Conservation (phyloP, 2,329 filamentous ascomycete genomes). For the Kalaharituber pfeilii region DNA sequence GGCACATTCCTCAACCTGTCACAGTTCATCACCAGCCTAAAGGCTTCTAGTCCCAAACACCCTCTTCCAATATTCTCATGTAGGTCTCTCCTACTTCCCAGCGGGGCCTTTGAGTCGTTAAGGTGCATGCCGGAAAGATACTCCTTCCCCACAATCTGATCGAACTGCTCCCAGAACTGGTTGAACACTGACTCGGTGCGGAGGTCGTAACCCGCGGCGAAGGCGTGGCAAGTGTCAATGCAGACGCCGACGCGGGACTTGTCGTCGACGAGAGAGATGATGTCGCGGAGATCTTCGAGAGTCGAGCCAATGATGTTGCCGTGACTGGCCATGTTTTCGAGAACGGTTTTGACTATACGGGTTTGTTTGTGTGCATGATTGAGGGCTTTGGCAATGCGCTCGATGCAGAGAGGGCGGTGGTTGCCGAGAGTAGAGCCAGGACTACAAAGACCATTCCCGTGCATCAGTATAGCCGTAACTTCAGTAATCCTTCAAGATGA, state of each 20-base stretch:
- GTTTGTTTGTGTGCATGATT: conserved; percentile 69
- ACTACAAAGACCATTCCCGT: conserved; percentile 24
- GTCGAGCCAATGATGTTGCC: conserved; percentile 64
- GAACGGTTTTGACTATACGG: conserved; percentile 55
- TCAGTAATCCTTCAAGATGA: not conserved
- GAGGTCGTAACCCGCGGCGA: conserved; percentile 84
- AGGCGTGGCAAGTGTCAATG: conserved; percentile 91
- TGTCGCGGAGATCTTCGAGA: conserved; percentile 72
- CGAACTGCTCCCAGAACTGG: conserved; percentile 57
- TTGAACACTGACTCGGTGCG: conserved; percentile 56
- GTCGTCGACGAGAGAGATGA: conserved; percentile 63
- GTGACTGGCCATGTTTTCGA: conserved; percentile 89
- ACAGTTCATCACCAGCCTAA: conserved; percentile 82
- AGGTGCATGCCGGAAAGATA: conserved; percentile 79
- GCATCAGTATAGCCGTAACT: conserved; percentile 9
- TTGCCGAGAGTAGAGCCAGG: conserved; percentile 64
- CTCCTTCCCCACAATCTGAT: conserved; percentile 53
- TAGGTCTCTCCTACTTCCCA: conserved; percentile 64
- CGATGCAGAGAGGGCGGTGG: conserved; percentile 50
- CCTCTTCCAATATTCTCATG: conserved; percentile 95
- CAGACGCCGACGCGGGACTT: conserved; percentile 81
- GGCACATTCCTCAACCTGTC: conserved; percentile 57
- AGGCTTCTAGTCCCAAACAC: conserved; percentile 75
- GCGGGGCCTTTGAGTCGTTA: conserved; percentile 88
- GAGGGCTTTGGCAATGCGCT: conserved; percentile 61